These are phyloP conservation scores for Biscutella laevigata DNA, from an alignment of 441 rosid species.

Conservation along the genomic window DNA sequence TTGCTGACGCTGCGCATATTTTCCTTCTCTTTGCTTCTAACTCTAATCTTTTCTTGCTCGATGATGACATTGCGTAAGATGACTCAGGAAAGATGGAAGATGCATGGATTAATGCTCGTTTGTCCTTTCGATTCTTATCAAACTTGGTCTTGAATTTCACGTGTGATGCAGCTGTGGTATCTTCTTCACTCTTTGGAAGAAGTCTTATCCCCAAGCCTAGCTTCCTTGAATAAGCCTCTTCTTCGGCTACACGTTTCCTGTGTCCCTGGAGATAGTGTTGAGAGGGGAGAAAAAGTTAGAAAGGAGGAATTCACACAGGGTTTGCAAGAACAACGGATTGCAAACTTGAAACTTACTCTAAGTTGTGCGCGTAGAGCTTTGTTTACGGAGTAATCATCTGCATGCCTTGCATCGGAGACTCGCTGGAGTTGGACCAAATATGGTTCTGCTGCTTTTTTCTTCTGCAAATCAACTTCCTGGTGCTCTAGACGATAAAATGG, in stretches of 20 bases:
- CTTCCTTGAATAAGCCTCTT: conserved; percentile 61
- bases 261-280: conserved; percentile 53
- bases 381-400: conserved; percentile 75
- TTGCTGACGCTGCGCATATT: conserved; percentile 53
- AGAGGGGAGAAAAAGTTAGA: neutral
- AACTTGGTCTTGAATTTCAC: conserved; percentile 62
- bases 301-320: neutral
- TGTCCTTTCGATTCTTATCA: conserved; percentile 60
- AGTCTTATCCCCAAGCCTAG: conserved; percentile 70
- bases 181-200: conserved; percentile 60
- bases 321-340: neutral
- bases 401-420: conserved; percentile 67
- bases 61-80: conserved; percentile 27
- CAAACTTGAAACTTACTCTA: conserved; percentile 32
- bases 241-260: conserved; percentile 75
- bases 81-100: conserved; percentile 60
- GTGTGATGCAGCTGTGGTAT: conserved; percentile 41
- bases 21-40: conserved; percentile 76
- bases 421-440: conserved; percentile 70
- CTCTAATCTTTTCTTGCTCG: conserved; percentile 46
- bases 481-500: conserved; percentile 90
- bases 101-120: conserved; percentile 56
- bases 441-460: conserved; percentile 95
- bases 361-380: conserved; percentile 67
- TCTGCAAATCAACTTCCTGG: conserved; percentile 78